Conservation (phyloP, 2,329 filamentous ascomycete genomes). For the Zopfia rhizophila region DNA sequence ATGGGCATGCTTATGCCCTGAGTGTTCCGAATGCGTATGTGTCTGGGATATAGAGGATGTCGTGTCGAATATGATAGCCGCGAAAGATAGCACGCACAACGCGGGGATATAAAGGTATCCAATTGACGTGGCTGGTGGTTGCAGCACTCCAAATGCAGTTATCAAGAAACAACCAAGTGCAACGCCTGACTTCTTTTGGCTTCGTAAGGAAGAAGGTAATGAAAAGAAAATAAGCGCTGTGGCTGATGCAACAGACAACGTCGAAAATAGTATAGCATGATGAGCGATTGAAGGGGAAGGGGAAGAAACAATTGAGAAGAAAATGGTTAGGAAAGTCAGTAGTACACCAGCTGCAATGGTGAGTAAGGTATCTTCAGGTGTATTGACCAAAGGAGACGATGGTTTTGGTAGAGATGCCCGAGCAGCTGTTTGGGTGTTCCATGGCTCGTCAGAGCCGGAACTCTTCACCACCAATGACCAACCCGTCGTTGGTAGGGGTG, state of each 20-base stretch:
- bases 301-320: conserved; percentile 46
- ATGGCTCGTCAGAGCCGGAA: conserved; percentile 18
- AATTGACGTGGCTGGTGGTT: conserved; percentile 30
- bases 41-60: conserved; percentile 41
- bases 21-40: conserved; percentile 41
- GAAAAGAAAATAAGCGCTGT: conserved; percentile 55
- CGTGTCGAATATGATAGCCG: conserved; percentile 55
- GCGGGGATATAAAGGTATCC: conserved; percentile 45
- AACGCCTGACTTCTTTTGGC: conserved; percentile 45
- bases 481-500: conserved; percentile 55
- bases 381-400: conserved; percentile 48
- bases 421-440: conserved; percentile 29
- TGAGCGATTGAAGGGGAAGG: conserved; percentile 44
- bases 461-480: conserved; percentile 39
- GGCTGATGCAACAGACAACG: conserved; percentile 55
- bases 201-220: conserved; percentile 54
- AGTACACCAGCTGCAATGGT: conserved; percentile 55
- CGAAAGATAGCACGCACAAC: conserved; percentile 47
- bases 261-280: conserved; percentile 50
- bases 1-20: conserved; percentile 42
- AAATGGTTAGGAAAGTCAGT: conserved; percentile 50
- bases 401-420: conserved; percentile 45
- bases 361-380: conserved; percentile 52
- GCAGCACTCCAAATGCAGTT: conserved; percentile 34
- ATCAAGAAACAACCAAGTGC: conserved; percentile 40